Conservation (phyloP, 1,139 yeast genomes). For the Sugiyamaella sp. region DNA sequence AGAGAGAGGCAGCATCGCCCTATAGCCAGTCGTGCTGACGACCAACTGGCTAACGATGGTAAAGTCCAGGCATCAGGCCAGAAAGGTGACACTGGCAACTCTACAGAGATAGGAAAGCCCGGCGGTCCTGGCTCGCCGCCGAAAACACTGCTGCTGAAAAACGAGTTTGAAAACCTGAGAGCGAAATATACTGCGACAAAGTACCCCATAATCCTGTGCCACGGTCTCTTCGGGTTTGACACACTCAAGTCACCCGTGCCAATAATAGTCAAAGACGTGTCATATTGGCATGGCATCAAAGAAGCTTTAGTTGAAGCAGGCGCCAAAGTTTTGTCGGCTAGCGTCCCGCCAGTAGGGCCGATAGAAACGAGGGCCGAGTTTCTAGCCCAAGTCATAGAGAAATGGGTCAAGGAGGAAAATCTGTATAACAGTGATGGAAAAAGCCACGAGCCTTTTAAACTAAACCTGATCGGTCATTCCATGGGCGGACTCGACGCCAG, state of each 20-base stretch:
- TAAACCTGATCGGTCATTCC: constrained; percentile 86
- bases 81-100: not conserved
- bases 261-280: constrained; percentile 47
- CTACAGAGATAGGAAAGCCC: not conserved
- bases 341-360: constrained; percentile 81
- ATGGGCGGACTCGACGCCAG: constrained; percentile 94
- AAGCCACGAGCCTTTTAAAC: constrained; percentile 18
- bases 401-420: constrained; percentile 41
- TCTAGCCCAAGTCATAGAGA: constrained; percentile 56
- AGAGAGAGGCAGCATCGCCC: not conserved
- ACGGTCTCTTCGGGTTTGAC: constrained; percentile 84
- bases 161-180: constrained; percentile 29
- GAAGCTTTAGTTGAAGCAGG: constrained; percentile 64
- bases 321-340: constrained; percentile 68
- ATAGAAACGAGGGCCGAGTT: constrained; percentile 69
- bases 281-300: constrained; percentile 83
- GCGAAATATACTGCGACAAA: constrained; percentile 47
- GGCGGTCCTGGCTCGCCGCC: constrained; percentile 1
- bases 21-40: no score
- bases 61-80: not conserved
- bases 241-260: constrained; percentile 52
- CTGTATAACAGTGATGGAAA: constrained; percentile 22
- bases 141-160: constrained; percentile 14
- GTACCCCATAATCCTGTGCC: constrained; percentile 77
- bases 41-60: no score